These are phyloP conservation scores for Porpolomopsis calyptriformis DNA, from an alignment of 768 basidiomycete genomes.

Conservation along the genomic window DNA sequence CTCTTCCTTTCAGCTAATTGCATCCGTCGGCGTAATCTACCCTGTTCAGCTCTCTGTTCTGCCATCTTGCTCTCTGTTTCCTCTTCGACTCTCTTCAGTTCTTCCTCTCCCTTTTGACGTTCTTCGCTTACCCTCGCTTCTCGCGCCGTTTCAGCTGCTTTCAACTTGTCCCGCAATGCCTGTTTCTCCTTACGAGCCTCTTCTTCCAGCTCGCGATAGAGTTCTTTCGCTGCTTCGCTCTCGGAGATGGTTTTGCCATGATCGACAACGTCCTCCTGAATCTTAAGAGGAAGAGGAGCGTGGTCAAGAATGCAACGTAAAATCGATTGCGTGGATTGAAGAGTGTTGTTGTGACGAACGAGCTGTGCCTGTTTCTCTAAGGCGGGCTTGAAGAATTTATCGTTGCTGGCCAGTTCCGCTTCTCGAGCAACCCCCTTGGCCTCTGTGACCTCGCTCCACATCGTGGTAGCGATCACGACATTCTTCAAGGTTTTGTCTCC, in stretches of 20 bases:
- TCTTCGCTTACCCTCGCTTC: too few species aligned
- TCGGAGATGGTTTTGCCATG: conserved; percentile 36
- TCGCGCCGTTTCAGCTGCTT: too few species aligned
- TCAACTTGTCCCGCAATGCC: too few species aligned
- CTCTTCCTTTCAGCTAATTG: too few species aligned
- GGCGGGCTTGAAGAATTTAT: conserved; percentile 34
- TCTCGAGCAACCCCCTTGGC: conserved; percentile 27
- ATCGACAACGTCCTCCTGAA: conserved; percentile 47
- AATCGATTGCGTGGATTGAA: conserved; percentile 31
- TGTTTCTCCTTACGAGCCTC: too few species aligned
- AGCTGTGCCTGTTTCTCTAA: conserved; percentile 31
- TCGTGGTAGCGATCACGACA: conserved; percentile 39
- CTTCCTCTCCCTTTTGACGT: too few species aligned
- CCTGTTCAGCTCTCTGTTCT: too few species aligned
- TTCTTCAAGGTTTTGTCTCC: conserved; percentile 34
- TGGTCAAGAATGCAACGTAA: conserved; percentile 32
- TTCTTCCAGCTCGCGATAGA: conserved; percentile 43
- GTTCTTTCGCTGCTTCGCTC: conserved; percentile 43
- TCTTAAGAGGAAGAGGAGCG: conserved; percentile 33
- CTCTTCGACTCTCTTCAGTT: too few species aligned
- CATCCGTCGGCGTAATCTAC: too few species aligned
- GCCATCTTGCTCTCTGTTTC: too few species aligned
- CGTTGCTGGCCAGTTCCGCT: conserved; percentile 23
- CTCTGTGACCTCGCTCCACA: conserved; percentile 32
- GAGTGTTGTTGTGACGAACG: conserved; percentile 26